Conservation (phyloP, 2,329 filamentous ascomycete genomes). For the Lithohypha guttulata region DNA sequence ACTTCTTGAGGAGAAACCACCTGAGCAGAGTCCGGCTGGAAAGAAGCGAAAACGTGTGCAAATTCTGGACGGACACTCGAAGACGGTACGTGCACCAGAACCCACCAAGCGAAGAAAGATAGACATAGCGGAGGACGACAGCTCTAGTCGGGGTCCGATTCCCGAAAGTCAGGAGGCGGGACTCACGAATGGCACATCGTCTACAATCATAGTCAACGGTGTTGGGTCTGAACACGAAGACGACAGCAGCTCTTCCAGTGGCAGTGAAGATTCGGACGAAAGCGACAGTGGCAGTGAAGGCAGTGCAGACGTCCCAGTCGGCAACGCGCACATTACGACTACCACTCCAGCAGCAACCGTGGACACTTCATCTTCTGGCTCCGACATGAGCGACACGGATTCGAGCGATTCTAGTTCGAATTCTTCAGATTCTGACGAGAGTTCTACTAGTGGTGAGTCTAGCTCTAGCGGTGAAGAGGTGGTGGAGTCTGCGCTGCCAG, state of each 20-base stretch:
- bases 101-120: too few relatives aligned
- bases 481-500: slow-evolving; percentile 1
- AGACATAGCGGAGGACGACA: too few relatives aligned
- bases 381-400: slow-evolving; percentile 9
- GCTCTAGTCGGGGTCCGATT: too few relatives aligned
- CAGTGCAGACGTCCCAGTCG: too few relatives aligned
- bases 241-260: too few relatives aligned
- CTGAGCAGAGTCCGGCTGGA: background rate
- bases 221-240: too few relatives aligned
- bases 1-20: background rate
- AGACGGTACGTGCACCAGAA: too few relatives aligned
- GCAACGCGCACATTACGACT: background rate
- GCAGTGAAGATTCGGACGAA: background rate
- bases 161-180: too few relatives aligned
- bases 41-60: slow-evolving; percentile 10
- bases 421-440: slow-evolving; percentile 20
- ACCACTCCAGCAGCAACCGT: background rate
- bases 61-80: too few relatives aligned
- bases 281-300: slow-evolving; percentile 12
- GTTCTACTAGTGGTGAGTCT: slow-evolving; percentile 6
- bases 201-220: too few relatives aligned
- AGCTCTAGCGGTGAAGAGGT: slow-evolving; percentile 4
- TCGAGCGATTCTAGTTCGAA: slow-evolving; percentile 11
- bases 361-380: slow-evolving; percentile 16
- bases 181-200: too few relatives aligned